A percentile compares a stretch with the other conserved stretches of the same genome.
Evolutionary conservation across 306 rosid genomes (phyloP).

Genomic region (Malus sylvestris): DNA sequence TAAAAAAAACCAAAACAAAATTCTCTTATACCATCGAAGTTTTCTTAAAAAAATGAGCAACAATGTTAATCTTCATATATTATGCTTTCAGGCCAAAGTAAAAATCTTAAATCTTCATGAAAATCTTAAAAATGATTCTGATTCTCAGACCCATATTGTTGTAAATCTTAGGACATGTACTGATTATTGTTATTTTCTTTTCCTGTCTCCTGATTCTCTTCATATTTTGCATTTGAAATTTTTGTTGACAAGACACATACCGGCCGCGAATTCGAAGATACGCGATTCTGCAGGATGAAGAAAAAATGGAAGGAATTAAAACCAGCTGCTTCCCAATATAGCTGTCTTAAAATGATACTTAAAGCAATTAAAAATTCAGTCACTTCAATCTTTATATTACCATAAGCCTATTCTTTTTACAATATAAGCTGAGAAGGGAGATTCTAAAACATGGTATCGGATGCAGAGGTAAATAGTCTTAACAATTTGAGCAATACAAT

Average conservation of each 20-base stretch:
- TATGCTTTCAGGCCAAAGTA: neutral
- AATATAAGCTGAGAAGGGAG: neutral
- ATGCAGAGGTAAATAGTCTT: too few species aligned
- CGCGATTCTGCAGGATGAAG: neutral
- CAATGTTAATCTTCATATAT: neutral
- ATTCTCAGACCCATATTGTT: conserved; percentile 24
- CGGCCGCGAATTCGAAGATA: neutral
- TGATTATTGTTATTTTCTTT: neutral
- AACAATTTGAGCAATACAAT: neutral
- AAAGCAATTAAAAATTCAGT: neutral
- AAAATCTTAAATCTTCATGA: conserved; percentile 10
- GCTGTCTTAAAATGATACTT: neutral
- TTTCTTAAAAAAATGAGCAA: neutral
- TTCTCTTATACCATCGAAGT: too few species aligned
- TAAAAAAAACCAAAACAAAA: too few species aligned
- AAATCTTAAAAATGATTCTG: conserved; percentile 34
- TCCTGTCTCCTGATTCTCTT: neutral
- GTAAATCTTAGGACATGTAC: conserved; percentile 25
- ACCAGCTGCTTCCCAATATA: neutral
- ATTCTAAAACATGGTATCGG: too few species aligned
- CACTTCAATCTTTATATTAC: neutral
- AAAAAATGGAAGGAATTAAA: neutral
- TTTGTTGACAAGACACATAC: neutral
- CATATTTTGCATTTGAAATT: neutral
- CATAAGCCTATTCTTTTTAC: neutral